Evolutionary conservation across 1,139 yeast genomes (phyloP), one percentile per base, ranked within the genome.

Genomic region (Trichomonascaceae sp.): DNA sequence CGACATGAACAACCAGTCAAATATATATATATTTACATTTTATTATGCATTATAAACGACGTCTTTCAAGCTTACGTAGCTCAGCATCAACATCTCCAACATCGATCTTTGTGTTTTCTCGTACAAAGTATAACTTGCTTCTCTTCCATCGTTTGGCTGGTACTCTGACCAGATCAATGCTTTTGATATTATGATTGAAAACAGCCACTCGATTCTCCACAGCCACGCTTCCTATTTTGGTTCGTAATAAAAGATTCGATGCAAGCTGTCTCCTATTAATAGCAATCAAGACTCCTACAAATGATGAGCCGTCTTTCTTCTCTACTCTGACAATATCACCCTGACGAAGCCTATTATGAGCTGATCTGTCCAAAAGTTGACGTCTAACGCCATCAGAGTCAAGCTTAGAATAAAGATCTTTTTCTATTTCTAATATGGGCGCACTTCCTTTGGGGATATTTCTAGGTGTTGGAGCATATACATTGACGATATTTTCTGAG

Each of bases 121-220:
- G 85, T 67, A 90, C 87, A 71, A 87, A 90, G 76, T 84, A 89
- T 62, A 88, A 93, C 76, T 87, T 89, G 72, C 82, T 81, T 80
- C 96, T 81, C 57, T 75, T 76, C 76, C 83, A 80, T 72, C 87
- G 84, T 66, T 77, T 78, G 61, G 78, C 76, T 27, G 95, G 91
- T 69, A 83, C 84, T 70, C 87, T 79, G 61, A 90, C 70, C 43
- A 87, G 69, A 69, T 90, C 96, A 55, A 90, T 76, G 70, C 85
- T 81, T 61, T 83, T 80, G 57, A 90, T 77, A 53, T 81, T 77
- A 22, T 96, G 96, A 60, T 85, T 87, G 75, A 78, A 90, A 41
- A 90, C 72, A 30, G 91, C 91, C 54, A 88, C 80, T 60, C 93
- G 77, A 60, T 85, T 74, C 67, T 90, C 97, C 50, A 88, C 91